Conservation (phyloP, 208 protist genomes). For the Trypanosoma avium region DNA sequence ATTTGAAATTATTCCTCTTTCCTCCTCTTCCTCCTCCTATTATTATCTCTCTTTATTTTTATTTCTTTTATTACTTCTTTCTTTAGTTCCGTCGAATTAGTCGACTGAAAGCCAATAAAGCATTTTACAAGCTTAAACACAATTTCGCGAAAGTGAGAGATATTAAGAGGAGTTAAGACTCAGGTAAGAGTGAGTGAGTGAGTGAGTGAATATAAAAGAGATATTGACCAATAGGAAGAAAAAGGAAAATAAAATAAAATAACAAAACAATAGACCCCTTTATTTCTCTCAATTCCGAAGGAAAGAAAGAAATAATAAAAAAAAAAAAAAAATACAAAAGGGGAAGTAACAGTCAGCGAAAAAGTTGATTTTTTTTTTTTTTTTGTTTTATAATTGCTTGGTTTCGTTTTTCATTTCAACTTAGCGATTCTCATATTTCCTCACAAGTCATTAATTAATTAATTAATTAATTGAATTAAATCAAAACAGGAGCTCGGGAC, state of each 20-base stretch:
- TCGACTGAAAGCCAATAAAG: background rate
- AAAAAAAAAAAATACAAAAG: conserved; percentile 6
- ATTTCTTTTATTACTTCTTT: background rate
- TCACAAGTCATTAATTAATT: background rate
- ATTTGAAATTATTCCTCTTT: conserved; percentile 4
- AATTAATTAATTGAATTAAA: no score
- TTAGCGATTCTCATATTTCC: background rate
- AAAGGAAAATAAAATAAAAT: background rate
- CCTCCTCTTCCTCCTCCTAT: conserved; percentile 4
- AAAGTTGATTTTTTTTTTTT: conserved; percentile 10
- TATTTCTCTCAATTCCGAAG: no score
- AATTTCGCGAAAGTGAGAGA: no score
- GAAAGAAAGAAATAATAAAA: background rate
- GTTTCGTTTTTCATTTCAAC: conserved; percentile 18
- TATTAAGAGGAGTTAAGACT: no score
- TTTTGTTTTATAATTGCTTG: no score
- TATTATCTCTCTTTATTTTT: background rate
- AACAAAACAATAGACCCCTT: no score
- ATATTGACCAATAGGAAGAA: background rate
- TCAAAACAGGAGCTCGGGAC: no score
- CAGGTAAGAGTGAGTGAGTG: no score
- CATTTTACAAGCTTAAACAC: no score
- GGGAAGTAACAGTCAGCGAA: background rate
- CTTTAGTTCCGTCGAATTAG: background rate
- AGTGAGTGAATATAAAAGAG: no score